A percentile compares a stretch with the other conserved stretches of the same genome.
Evolutionary conservation across 2,329 filamentous ascomycete genomes (phyloP).

Genomic region (Microcyclospora pomicola): DNA sequence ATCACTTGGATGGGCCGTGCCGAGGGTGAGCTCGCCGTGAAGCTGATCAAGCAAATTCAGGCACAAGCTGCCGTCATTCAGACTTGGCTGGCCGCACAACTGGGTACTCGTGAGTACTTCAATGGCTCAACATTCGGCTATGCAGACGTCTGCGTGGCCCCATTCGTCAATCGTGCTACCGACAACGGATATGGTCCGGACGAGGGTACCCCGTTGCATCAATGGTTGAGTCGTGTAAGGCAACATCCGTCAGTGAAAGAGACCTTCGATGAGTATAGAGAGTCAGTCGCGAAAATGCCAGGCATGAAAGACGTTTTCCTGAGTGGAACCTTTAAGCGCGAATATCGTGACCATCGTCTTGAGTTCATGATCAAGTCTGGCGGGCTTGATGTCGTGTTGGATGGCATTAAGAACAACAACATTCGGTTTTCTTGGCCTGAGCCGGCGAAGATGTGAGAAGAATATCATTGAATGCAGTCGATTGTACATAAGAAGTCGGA

Average conservation of each 20-base stretch:
- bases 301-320: constrained; percentile 4
- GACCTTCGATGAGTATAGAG: constrained; percentile 14
- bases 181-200: constrained; percentile 11
- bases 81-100: constrained; percentile 14
- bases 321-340: constrained; percentile 5
- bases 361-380: constrained; percentile 15
- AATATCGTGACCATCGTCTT: constrained; percentile 17
- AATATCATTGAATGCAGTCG: no score
- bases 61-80: constrained; percentile 13
- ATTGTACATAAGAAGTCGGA: no score
- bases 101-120: constrained; percentile 16
- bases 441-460: no score
- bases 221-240: constrained; percentile 11
- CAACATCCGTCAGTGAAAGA: constrained; percentile 10
- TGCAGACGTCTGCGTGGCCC: constrained; percentile 19
- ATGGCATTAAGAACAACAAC: constrained; percentile 11
- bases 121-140: constrained; percentile 15
- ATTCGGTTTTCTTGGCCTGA: constrained; percentile 12
- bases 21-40: constrained; percentile 10
- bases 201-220: constrained; percentile 6
- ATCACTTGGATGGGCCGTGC: constrained; percentile 14
- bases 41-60: constrained; percentile 14
- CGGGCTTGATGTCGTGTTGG: constrained; percentile 10
- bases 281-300: constrained; percentile 10
- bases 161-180: constrained; percentile 14